Base-by-base conservation (phyloP, 2,329 filamentous ascomycete genomes). In the Fusarium veterinarium region DNA sequence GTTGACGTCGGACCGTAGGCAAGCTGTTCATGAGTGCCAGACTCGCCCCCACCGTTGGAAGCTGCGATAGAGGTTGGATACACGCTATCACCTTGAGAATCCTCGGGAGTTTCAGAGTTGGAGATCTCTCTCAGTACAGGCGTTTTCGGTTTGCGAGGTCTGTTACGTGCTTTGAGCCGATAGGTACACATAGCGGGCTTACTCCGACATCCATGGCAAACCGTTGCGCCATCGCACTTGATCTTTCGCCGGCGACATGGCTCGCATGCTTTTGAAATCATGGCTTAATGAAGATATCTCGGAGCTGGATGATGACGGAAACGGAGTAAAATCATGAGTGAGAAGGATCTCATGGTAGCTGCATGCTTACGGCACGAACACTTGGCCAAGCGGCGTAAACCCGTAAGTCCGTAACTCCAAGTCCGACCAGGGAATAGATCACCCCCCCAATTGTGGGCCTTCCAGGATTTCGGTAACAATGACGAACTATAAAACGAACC, bases 301-400 rank as follows among this genome's bases (percentile, higher is more conserved):
- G 23, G 38, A 20, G 8, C 6, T 28, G 33, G 2, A 40, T 17
- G 13, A 46, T 35, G n/a, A 35, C n/a, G 19, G 3, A 28, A 10
- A 8, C 10, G 0, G 1, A n/a, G 1, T 8, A 7, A 33, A 2
- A 3, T 9, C 8, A 23, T 35, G 13, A n/a, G 13, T 30, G 33
- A 9, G 23, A n/a, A 28, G 33, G 33, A 53, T 53, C 33, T 9
- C 10, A 5, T 3, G 0, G 23, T 7, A 17, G 30, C 53, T 48
- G 40, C 40, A 35, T 28, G 53, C 19, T 48, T 48, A 35, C 23
- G 40, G 40, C 53, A 57, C 40, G n/a, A 31, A 8, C 30, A 8
- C 25, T 48, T 33, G 41, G 40, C 53, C 3, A 19, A 35, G 23
- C 7, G 6, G 23, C 31, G 40, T 25, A 35, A n/a, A 1, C 23